Percentiles rank a stretch among this genome's conserved stretches.
Evolutionary conservation across 345 rosid species (phyloP).

Genomic region (Bretschneidera sinensis): DNA sequence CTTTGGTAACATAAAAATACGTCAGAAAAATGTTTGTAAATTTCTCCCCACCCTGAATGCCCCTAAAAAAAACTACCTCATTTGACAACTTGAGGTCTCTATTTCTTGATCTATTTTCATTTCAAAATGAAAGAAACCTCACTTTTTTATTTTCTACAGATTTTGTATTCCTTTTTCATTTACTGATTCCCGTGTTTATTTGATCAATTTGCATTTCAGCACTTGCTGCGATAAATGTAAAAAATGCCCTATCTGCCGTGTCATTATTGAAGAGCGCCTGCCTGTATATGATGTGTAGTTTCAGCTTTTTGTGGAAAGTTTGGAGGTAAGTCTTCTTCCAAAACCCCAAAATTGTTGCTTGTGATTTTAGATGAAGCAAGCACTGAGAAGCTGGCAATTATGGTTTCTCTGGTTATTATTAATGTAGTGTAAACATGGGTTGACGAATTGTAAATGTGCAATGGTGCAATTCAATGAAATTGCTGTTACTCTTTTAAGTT

Average conservation of each 20-base stretch:
- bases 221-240: conserved; percentile 89
- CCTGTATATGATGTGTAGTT: conserved; percentile 61
- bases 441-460: conserved; percentile 20
- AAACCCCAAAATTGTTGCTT: conserved; percentile 21
- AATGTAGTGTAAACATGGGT: neutral
- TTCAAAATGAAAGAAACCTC: too few relatives aligned
- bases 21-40: too few relatives aligned
- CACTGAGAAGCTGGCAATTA: conserved; percentile 20
- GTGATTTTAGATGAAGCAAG: conserved; percentile 43
- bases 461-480: conserved; percentile 4
- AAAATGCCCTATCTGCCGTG: conserved; percentile 82
- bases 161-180: too few relatives aligned
- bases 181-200: neutral
- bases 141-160: neutral
- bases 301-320: conserved; percentile 2
- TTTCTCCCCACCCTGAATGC: too few relatives aligned
- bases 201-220: conserved; percentile 29
- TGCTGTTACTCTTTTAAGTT: too few relatives aligned
- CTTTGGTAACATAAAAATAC: too few relatives aligned
- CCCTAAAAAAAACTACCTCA: too few relatives aligned
- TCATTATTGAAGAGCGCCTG: conserved; percentile 62
- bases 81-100: too few relatives aligned
- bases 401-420: neutral
- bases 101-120: too few relatives aligned
- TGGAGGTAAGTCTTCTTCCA: conserved; percentile 14